phyloP scores from a whole-genome alignment of 352 stramenopile genomes.

The Globisporangium solare region DNA sequence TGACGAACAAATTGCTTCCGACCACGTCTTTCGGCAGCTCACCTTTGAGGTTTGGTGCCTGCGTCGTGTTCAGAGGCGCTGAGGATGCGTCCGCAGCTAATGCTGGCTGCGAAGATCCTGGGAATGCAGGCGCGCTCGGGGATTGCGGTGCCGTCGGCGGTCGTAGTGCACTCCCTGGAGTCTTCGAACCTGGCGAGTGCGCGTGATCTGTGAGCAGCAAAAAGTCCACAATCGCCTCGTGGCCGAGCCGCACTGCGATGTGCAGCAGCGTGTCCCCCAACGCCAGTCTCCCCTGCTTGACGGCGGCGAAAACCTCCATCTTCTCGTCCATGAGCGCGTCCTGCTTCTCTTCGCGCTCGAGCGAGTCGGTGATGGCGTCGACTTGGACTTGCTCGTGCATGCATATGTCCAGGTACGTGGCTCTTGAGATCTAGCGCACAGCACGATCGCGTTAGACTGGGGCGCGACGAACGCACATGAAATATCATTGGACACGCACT shows the following conservation, averaged over 20 bases:
- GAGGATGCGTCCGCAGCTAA: not conserved
- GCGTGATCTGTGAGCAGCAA: constrained; percentile 53
- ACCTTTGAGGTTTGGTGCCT: constrained; percentile 65
- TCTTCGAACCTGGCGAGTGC: not conserved
- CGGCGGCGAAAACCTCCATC: constrained; percentile 66
- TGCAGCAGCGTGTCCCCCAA: constrained; percentile 74
- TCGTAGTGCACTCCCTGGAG: not conserved
- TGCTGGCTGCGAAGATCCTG: not conserved
- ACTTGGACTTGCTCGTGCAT: constrained; percentile 52
- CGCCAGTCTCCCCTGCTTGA: constrained; percentile 51
- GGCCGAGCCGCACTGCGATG: constrained; percentile 49
- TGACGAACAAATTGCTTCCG: constrained; percentile 24
- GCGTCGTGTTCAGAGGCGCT: constrained; percentile 27
- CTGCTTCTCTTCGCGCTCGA: constrained; percentile 39
- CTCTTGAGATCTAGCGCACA: constrained; percentile 45
- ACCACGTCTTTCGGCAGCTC: constrained; percentile 46
- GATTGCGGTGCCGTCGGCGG: not conserved
- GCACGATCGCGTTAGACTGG: not conserved
- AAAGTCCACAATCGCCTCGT: constrained; percentile 55
- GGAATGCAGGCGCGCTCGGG: not conserved
- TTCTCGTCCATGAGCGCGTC: constrained; percentile 65
- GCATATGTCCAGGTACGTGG: constrained; percentile 74
- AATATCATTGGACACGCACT: constrained; percentile 14
- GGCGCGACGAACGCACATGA: not conserved
- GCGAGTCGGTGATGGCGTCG: constrained; percentile 53